A percentile compares a stretch with the other conserved stretches of the same genome.
phyloP scores from a whole-genome alignment of 176 grass and related monocot genomes.

The Carex pumila region DNA sequence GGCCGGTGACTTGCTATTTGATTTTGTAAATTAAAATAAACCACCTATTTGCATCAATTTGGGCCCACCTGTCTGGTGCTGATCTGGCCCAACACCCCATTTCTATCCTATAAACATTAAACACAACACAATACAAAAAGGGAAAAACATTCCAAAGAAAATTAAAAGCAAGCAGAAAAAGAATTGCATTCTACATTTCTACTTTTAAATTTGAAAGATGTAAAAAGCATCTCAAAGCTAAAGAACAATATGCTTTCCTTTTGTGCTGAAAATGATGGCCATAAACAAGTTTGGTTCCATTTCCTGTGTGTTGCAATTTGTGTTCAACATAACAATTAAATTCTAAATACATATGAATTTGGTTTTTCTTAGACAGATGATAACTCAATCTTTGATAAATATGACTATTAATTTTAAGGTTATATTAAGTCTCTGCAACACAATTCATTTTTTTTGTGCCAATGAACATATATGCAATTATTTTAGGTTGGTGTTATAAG shows the following conservation, averaged over 20 bases:
- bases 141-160: not conserved
- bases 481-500: not conserved
- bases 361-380: not conserved
- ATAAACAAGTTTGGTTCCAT: not conserved
- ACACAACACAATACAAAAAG: not conserved
- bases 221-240: constrained; percentile 7
- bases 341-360: not conserved
- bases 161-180: not conserved
- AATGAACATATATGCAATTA: not conserved
- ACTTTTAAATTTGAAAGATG: not conserved
- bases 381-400: not conserved
- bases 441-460: not conserved
- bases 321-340: not conserved
- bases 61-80: not conserved
- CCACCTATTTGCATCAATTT: not conserved
- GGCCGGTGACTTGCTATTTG: not conserved
- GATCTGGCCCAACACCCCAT: not conserved
- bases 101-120: not conserved
- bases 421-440: not conserved
- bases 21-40: not conserved
- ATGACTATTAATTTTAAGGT: not conserved
- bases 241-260: constrained; percentile 10
- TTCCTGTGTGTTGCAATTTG: not conserved
- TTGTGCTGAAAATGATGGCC: constrained; percentile 21
- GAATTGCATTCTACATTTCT: not conserved